Conservation (phyloP, 768 basidiomycete species). For the Trametes cingulata region DNA sequence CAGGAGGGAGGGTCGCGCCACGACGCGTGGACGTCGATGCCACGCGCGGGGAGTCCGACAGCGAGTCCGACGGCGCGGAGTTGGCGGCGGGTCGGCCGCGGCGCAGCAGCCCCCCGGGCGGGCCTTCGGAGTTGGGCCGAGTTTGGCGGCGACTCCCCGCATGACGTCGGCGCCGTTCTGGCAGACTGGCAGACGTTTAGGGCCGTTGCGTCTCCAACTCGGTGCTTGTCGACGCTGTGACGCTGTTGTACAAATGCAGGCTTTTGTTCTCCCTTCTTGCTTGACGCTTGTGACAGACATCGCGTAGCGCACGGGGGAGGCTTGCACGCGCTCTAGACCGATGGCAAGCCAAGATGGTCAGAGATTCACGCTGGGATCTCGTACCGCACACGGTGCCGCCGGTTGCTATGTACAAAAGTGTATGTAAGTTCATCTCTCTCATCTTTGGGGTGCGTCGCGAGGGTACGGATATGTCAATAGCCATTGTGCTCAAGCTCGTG, state of each 20-base stretch:
- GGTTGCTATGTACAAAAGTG: slow-evolving; percentile 17
- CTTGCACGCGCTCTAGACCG: too few species aligned
- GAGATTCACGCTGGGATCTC: background rate
- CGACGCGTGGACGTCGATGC: background rate
- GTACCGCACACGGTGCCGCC: background rate
- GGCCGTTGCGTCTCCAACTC: background rate
- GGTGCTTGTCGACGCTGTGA: too few species aligned
- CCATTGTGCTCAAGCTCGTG: background rate
- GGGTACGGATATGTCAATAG: background rate
- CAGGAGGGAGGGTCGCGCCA: background rate
- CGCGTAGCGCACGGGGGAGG: too few species aligned
- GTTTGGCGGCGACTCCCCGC: too few species aligned
- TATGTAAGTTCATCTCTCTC: slow-evolving; percentile 9
- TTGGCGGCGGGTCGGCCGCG: background rate
- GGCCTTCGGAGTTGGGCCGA: background rate
- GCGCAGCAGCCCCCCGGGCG: background rate
- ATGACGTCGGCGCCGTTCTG: slow-evolving; percentile 7
- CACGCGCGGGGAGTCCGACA: background rate
- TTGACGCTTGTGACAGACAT: too few species aligned
- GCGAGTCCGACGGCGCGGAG: background rate
- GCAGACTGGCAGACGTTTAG: too few species aligned
- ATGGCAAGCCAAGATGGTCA: background rate
- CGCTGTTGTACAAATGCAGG: too few species aligned
- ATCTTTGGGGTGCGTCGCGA: slow-evolving; percentile 16
- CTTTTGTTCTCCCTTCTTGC: too few species aligned